Percentiles rank a stretch among this genome's conserved stretches.
These are phyloP conservation scores for Fraxinus velutina DNA, from an alignment of 305 asterid species.

Conservation along the genomic window DNA sequence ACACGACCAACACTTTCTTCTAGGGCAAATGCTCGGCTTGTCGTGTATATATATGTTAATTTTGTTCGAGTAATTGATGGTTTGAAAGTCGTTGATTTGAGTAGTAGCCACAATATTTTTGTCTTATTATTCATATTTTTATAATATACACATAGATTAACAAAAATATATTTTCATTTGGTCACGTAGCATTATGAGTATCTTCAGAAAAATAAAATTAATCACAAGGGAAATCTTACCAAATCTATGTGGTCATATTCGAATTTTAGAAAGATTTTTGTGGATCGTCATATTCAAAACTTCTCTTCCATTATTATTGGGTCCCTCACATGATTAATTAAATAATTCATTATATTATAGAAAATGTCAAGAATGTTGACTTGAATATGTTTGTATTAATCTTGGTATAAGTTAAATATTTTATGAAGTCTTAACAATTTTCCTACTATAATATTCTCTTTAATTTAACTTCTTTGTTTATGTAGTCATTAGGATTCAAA, in stretches of 20 bases:
- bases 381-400: background rate
- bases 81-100: background rate
- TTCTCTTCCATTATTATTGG: constrained; percentile 25
- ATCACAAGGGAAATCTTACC: constrained; percentile 28
- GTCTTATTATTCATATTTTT: too few relatives aligned
- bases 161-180: background rate
- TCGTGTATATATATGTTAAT: background rate
- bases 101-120: background rate
- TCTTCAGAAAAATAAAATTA: constrained; percentile 18
- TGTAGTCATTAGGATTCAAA: background rate
- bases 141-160: background rate
- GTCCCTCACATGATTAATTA: constrained; percentile 25
- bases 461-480: background rate
- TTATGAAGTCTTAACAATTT: background rate
- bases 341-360: constrained; percentile 18
- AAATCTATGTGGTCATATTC: constrained; percentile 37
- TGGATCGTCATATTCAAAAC: constrained; percentile 28
- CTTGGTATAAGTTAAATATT: background rate
- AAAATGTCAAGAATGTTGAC: background rate
- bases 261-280: constrained; percentile 30
- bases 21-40: background rate
- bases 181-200: constrained; percentile 29
- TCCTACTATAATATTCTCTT: background rate
- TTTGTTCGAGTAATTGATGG: background rate
- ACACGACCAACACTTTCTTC: background rate